Base-by-base conservation (phyloP, 306 rosid genomes). In the Cucumis hystrix region DNA sequence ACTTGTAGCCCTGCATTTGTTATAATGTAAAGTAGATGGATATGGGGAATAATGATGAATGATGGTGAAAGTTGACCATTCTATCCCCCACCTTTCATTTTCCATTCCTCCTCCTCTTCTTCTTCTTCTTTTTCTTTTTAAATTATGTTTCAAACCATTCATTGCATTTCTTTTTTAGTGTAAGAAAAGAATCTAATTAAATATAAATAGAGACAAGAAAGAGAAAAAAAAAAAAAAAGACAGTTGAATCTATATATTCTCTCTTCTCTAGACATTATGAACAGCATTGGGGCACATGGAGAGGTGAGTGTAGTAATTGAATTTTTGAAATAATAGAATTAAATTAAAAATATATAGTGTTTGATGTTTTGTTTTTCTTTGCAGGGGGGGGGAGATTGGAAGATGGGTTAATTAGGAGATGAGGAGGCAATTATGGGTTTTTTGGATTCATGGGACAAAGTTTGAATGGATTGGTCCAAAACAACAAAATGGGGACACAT, bases 11-110 rank as follows among this genome's bases (percentile, higher is more conserved):
- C 33, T 68, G 55, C 30, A 39, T 67, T 67, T 67, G 49, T 40
- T 67, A 67, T 67, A 8, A 18, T 66, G 73, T n/a, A 66, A 39
- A 66, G 73, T 66, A 9, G 51, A 66, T 18, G 51, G 49, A 66
- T 67, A 67, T 67, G 51, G 43, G 12, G 73, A 67, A 67, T 67
- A 67, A 67, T 67, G 73, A 67, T 67, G 45, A 67, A 67, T 67
- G 73, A 67, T 67, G 73, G 10, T 8, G 14, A 67, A 67, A 67
- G 54, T 40, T 30, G 52, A 67, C 73, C 52, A n/a, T 67, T 20
- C 73, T 39, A 39, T 40, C 33, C 74, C 35, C 55, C 54, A 40
- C 74, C 74, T 68, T 41, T 68, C 33, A 4, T 40, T 41, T 41
- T 68, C 10, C 2, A 17, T 17, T 37, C 8, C 21, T 17, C 5